Conservation (phyloP, 352 stramenopile genomes). For the Globisporangium abappressorium region DNA sequence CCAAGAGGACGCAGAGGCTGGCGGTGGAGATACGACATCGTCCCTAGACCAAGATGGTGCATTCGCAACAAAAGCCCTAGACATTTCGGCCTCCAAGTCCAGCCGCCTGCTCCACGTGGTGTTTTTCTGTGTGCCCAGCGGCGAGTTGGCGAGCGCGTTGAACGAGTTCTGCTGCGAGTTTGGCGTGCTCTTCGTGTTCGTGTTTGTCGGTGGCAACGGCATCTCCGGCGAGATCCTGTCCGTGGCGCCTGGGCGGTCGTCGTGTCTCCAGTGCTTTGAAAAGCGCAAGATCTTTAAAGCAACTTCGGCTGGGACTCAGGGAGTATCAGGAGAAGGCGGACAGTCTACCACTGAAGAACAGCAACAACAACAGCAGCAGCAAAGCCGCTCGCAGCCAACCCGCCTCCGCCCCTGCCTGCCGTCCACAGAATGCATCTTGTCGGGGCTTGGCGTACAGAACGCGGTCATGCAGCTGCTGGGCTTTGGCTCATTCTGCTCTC, state of each 20-base stretch:
- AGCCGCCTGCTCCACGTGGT: conserved; percentile 18
- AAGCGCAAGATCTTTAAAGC: conserved; percentile 41
- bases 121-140: conserved; percentile 30
- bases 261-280: conserved; percentile 46
- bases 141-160: conserved; percentile 28
- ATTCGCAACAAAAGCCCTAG: background rate
- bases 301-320: background rate
- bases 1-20: background rate
- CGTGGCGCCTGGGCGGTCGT: conserved; percentile 31
- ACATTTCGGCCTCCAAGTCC: background rate
- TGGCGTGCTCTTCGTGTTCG: conserved; percentile 32
- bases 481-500: conserved; percentile 34
- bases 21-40: background rate
- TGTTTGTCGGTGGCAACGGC: conserved; percentile 27
- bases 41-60: background rate
- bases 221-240: conserved; percentile 39
- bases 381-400: background rate
- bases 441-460: conserved; percentile 41
- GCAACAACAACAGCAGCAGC: background rate
- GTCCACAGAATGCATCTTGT: conserved; percentile 45
- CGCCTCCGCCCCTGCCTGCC: conserved; percentile 21
- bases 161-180: conserved; percentile 47
- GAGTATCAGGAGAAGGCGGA: background rate
- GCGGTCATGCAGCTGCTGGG: conserved; percentile 31
- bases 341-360: background rate